Evolutionary conservation across 2,329 filamentous ascomycete genomes (phyloP).

Genomic region (Ascocoryne sarcoides): DNA sequence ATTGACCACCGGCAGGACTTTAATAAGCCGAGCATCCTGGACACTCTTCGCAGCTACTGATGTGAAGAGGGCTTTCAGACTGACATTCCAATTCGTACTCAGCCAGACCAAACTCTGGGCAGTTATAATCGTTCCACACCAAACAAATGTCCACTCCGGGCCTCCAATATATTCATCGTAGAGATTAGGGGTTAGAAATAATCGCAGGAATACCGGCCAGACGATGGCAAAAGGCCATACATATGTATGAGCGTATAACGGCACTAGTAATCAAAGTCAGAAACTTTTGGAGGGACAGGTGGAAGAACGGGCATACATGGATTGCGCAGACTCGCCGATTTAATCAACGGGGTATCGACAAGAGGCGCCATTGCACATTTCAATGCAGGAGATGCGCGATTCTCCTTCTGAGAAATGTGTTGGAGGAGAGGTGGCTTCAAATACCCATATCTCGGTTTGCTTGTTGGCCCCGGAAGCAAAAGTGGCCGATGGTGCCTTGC

Average conservation of each 20-base stretch:
- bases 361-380: slow-evolving; percentile 58
- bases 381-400: slow-evolving; percentile 14
- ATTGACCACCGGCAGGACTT: slow-evolving; percentile 83
- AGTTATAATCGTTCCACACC: slow-evolving; percentile 80
- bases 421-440: slow-evolving; percentile 1
- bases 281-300: slow-evolving; percentile 1
- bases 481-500: neutral
- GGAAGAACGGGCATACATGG: slow-evolving; percentile 39
- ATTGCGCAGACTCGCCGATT: slow-evolving; percentile 78
- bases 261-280: slow-evolving; percentile 38
- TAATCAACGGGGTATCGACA: slow-evolving; percentile 86
- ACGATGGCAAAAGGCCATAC: slow-evolving; percentile 86
- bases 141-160: slow-evolving; percentile 98
- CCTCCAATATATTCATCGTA: slow-evolving; percentile 89
- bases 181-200: slow-evolving; percentile 73
- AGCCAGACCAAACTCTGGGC: slow-evolving; percentile 85
- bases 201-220: slow-evolving; percentile 85
- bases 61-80: slow-evolving; percentile 74
- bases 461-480: neutral
- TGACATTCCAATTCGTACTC: slow-evolving; percentile 95
- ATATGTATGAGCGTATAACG: slow-evolving; percentile 75
- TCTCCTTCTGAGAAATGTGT: neutral
- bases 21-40: slow-evolving; percentile 74
- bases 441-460: neutral
- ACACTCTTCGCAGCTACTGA: slow-evolving; percentile 62